phyloP scores from a whole-genome alignment of 2,329 filamentous ascomycete genomes.

The Trichothecium sympodiale region DNA sequence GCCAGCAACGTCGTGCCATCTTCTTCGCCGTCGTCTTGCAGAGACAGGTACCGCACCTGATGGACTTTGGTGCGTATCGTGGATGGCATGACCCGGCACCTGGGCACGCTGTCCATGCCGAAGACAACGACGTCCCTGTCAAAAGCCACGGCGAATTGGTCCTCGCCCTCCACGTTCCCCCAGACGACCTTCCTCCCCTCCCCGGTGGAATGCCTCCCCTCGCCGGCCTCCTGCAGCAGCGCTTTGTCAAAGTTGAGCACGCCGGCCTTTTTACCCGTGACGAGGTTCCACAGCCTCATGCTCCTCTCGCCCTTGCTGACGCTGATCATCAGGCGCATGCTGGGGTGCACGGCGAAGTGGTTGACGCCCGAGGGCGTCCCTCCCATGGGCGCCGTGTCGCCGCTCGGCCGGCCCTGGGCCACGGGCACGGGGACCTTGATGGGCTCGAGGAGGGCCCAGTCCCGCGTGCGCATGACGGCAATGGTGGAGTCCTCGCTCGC shows the following conservation, averaged over 20 bases:
- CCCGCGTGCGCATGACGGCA: slow-evolving; percentile 73
- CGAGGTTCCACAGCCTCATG: slow-evolving; percentile 92
- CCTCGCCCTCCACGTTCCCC: slow-evolving; percentile 57
- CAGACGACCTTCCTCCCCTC: slow-evolving; percentile 78
- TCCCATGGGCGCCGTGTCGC: slow-evolving; percentile 77
- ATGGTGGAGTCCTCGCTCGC: slow-evolving; percentile 85
- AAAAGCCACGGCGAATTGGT: slow-evolving; percentile 83
- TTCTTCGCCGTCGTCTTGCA: slow-evolving; percentile 35
- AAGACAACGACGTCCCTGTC: slow-evolving; percentile 79
- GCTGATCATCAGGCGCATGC: slow-evolving; percentile 91
- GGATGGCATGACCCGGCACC: slow-evolving; percentile 56
- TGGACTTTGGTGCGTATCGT: slow-evolving; percentile 69
- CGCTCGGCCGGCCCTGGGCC: slow-evolving; percentile 67
- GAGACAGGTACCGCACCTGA: slow-evolving; percentile 60
- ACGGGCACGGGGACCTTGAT: slow-evolving; percentile 87
- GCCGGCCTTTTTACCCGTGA: slow-evolving; percentile 91
- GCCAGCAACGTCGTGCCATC: slow-evolving; percentile 45
- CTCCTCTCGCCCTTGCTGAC: slow-evolving; percentile 82
- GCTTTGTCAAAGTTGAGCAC: slow-evolving; percentile 75
- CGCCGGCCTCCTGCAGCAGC: slow-evolving; percentile 63
- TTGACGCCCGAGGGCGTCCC: slow-evolving; percentile 82
- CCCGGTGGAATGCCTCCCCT: slow-evolving; percentile 65
- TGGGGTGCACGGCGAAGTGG: slow-evolving; percentile 90
- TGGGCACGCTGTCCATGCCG: slow-evolving; percentile 76
- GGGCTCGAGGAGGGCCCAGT: slow-evolving; percentile 78